phyloP scores from a whole-genome alignment of 1,139 yeast genomes.

The Nakaseomyces bracarensis region DNA sequence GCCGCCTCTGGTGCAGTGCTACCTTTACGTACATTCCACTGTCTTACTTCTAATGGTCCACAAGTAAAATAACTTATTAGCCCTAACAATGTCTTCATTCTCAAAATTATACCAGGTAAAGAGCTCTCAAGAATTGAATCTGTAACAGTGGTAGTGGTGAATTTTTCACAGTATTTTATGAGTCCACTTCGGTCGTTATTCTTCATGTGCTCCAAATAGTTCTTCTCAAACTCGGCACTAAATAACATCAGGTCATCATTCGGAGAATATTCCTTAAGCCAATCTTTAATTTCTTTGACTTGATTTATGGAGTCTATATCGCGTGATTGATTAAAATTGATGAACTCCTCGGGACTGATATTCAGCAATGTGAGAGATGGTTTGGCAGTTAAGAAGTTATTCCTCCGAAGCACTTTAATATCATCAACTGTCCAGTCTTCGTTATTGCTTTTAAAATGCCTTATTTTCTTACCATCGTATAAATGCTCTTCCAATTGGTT shows the following conservation, averaged over 20 bases:
- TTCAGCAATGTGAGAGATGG: constrained; percentile 59
- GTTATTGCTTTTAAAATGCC: constrained; percentile 27
- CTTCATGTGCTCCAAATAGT: constrained; percentile 30
- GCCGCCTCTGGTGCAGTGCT: constrained; percentile 89
- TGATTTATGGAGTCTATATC: constrained; percentile 38
- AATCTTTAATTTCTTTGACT: constrained; percentile 36
- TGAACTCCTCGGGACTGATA: constrained; percentile 49
- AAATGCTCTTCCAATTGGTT: constrained; percentile 42
- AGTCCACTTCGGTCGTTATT: constrained; percentile 22
- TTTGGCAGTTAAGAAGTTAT: constrained; percentile 61
- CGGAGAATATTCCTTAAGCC: constrained; percentile 51
- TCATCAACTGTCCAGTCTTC: constrained; percentile 49
- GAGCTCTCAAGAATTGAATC: constrained; percentile 32
- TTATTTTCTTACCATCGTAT: constrained; percentile 52
- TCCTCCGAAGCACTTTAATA: constrained; percentile 47
- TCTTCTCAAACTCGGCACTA: constrained; percentile 53
- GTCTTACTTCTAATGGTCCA: constrained; percentile 83
- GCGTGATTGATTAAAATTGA: constrained; percentile 21
- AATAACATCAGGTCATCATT: constrained; percentile 48
- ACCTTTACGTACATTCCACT: constrained; percentile 81
- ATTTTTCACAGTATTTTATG: constrained; percentile 15
- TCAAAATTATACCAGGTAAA: constrained; percentile 41
- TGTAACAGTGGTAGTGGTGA: constrained; percentile 32
- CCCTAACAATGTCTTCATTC: constrained; percentile 60
- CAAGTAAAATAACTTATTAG: constrained; percentile 85